A percentile compares a stretch with the other conserved stretches of the same genome.
Conservation (phyloP, 331 rosid genomes). For the Arachis monticola region DNA sequence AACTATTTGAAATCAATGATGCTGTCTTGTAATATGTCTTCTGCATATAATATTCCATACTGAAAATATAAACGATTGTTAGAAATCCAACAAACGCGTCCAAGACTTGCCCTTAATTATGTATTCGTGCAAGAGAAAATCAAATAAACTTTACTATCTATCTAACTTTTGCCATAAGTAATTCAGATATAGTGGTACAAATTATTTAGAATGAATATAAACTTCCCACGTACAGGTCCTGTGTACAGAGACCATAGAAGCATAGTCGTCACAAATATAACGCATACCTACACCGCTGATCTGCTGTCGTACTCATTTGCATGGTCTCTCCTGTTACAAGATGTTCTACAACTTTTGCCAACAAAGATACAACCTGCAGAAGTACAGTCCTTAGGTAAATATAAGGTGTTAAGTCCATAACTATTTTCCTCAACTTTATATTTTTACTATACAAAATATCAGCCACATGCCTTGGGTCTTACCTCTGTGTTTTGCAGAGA, state of each 20-base stretch:
- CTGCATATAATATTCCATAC: slow-evolving; percentile 93
- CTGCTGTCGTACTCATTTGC: slow-evolving; percentile 88
- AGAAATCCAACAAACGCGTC: slow-evolving; percentile 15
- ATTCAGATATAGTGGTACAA: neutral
- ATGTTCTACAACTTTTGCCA: slow-evolving; percentile 83
- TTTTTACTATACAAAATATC: slow-evolving; percentile 14
- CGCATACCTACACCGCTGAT: slow-evolving; percentile 85
- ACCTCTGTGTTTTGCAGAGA: slow-evolving; percentile 91
- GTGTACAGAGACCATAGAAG: neutral
- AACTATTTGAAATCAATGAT: slow-evolving; percentile 91
- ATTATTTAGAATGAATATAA: neutral
- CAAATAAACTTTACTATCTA: neutral
- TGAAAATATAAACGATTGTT: slow-evolving; percentile 54
- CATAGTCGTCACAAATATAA: slow-evolving; percentile 30
- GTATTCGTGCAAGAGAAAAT: slow-evolving; percentile 13
- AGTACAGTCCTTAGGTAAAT: slow-evolving; percentile 36
- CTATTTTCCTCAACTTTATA: slow-evolving; percentile 10
- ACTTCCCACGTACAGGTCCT: neutral
- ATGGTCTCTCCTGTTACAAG: slow-evolving; percentile 97
- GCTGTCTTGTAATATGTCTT: slow-evolving; percentile 97
- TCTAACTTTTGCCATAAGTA: neutral
- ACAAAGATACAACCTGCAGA: slow-evolving; percentile 76
- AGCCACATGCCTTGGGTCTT: slow-evolving; percentile 1
- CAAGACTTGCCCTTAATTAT: neutral
- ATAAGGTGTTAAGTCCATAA: neutral